Conservation (phyloP, 352 stramenopile species). For the Globisporangium lucens region DNA sequence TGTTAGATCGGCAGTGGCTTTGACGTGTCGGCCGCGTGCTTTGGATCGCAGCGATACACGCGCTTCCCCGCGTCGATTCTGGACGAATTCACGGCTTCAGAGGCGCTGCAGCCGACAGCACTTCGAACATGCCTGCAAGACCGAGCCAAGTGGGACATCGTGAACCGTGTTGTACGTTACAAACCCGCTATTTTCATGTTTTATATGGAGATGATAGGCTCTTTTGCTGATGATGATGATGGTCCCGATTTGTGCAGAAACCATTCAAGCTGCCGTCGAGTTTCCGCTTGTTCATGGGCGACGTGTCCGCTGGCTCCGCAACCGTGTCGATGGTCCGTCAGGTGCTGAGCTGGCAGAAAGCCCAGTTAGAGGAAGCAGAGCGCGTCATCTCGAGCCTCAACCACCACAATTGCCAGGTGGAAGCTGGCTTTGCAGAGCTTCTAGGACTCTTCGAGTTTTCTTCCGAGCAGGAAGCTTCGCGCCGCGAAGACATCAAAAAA, state of each 20-base stretch:
- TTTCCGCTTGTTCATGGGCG: slow-evolving; percentile 93
- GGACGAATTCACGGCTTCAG: slow-evolving; percentile 38
- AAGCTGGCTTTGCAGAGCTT: slow-evolving; percentile 21
- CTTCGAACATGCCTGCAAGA: slow-evolving; percentile 55
- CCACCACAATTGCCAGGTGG: slow-evolving; percentile 33
- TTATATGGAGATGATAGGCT: not conserved
- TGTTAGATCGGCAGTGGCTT: slow-evolving; percentile 94
- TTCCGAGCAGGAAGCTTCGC: not conserved
- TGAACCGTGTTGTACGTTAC: slow-evolving; percentile 40
- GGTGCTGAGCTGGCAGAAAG: slow-evolving; percentile 34
- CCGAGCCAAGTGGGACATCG: slow-evolving; percentile 39
- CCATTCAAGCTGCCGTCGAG: slow-evolving; percentile 56
- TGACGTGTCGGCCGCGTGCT: slow-evolving; percentile 93
- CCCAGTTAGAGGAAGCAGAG: slow-evolving; percentile 28
- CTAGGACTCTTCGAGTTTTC: slow-evolving; percentile 2
- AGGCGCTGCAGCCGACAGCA: slow-evolving; percentile 49
- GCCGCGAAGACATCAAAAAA: not conserved
- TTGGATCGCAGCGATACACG: slow-evolving; percentile 93
- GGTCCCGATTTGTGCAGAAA: slow-evolving; percentile 28
- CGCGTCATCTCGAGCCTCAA: slow-evolving; percentile 35
- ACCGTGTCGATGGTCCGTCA: slow-evolving; percentile 83
- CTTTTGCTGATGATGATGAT: not conserved
- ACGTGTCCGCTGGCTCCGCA: slow-evolving; percentile 93
- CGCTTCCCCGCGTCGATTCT: slow-evolving; percentile 78
- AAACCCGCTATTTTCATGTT: not conserved